A percentile compares a stretch with the other conserved stretches of the same genome.
Evolutionary conservation across 1,284 basidiomycete species (phyloP).

Genomic region (Termitomyces sp.): DNA sequence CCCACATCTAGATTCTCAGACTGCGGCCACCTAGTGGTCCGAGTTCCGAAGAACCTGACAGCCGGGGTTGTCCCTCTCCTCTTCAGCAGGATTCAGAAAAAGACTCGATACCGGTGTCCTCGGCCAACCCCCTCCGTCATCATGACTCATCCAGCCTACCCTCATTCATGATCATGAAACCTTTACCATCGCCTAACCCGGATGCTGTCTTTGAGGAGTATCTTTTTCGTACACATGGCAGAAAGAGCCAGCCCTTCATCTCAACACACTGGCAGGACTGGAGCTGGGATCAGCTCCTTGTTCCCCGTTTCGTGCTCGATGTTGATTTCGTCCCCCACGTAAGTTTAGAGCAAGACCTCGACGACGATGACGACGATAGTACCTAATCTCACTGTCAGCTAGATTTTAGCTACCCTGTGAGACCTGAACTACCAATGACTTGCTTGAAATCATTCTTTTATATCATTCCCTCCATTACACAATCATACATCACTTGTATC

Average conservation of each 20-base stretch:
- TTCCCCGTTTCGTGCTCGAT: slow-evolving; percentile 22
- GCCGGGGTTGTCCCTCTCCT: neutral
- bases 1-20: slow-evolving; percentile 5
- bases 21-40: neutral
- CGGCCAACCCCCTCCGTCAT: neutral
- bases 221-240: slow-evolving; percentile 27
- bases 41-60: neutral
- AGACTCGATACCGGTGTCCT: slow-evolving; percentile 1
- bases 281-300: slow-evolving; percentile 35
- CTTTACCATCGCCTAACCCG: slow-evolving; percentile 11
- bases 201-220: slow-evolving; percentile 27
- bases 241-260: slow-evolving; percentile 17
- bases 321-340: slow-evolving; percentile 3
- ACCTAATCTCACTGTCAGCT: neutral
- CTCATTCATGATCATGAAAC: neutral
- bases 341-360: neutral
- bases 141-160: slow-evolving; percentile 12
- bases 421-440: neutral
- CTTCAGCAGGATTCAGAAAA: neutral
- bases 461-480: neutral
- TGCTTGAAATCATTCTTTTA: neutral
- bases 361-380: neutral
- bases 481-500: neutral
- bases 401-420: neutral
- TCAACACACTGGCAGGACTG: slow-evolving; percentile 28